These are phyloP conservation scores for Carex littledalei DNA, from an alignment of 176 grass and related monocot genomes.

Conservation along the genomic window DNA sequence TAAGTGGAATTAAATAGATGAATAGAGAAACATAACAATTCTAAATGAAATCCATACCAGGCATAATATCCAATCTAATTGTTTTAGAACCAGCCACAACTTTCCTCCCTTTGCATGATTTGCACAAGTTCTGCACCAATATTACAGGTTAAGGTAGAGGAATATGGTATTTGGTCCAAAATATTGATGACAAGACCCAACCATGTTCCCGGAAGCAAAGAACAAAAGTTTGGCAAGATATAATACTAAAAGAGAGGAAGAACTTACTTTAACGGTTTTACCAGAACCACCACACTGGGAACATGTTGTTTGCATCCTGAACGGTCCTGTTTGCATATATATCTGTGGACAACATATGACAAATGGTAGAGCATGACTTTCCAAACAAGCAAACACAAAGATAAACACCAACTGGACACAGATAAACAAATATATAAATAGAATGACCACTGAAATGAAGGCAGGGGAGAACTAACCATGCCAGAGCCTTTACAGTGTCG, in stretches of 20 bases:
- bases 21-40: background rate
- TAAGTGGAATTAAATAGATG: background rate
- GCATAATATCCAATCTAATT: constrained; percentile 58
- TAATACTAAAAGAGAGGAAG: background rate
- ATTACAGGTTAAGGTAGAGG: background rate
- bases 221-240: background rate
- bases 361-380: constrained; percentile 23
- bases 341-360: constrained; percentile 37
- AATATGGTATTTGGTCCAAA: constrained; percentile 7
- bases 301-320: constrained; percentile 76
- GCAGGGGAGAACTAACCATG: constrained; percentile 48
- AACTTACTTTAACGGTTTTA: constrained; percentile 62
- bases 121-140: constrained; percentile 68
- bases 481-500: constrained; percentile 71
- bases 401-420: background rate
- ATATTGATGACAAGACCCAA: constrained; percentile 11
- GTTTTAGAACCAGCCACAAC: constrained; percentile 57
- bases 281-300: constrained; percentile 80
- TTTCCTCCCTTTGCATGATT: constrained; percentile 71
- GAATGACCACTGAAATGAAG: constrained; percentile 7
- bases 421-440: constrained; percentile 4
- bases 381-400: background rate
- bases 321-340: constrained; percentile 73
- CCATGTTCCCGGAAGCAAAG: background rate
- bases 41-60: constrained; percentile 46